Percentiles rank a stretch among this genome's conserved stretches.
These are phyloP conservation scores for Pulicaria dysenterica DNA, from an alignment of 129 eudicot species.

Conservation along the genomic window DNA sequence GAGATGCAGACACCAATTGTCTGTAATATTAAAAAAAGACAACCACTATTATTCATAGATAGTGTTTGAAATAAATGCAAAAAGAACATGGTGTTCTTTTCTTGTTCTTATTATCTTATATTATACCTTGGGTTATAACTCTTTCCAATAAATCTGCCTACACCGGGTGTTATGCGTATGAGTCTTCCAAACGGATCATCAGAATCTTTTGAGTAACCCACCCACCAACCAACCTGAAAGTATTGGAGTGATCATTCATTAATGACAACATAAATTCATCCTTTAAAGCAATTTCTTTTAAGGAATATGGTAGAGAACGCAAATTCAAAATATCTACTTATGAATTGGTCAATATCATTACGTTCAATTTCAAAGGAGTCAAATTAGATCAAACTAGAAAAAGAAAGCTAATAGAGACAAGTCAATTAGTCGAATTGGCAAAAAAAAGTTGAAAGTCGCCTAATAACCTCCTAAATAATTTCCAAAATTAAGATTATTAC, in stretches of 20 bases:
- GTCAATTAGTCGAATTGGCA: not conserved
- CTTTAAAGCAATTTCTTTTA: not conserved
- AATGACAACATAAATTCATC: constrained; percentile 6
- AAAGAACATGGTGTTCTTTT: constrained; percentile 7
- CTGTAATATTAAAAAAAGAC: constrained; percentile 45
- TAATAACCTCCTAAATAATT: not conserved
- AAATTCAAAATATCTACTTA: not conserved
- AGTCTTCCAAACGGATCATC: constrained; percentile 93
- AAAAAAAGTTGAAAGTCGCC: not conserved
- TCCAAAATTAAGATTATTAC: not conserved
- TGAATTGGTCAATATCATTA: not conserved
- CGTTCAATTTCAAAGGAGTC: not conserved
- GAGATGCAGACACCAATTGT: constrained; percentile 90
- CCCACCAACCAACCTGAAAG: constrained; percentile 98
- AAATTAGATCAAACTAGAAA: not conserved
- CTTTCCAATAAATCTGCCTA: constrained; percentile 90
- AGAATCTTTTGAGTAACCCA: constrained; percentile 87
- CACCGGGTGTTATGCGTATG: constrained; percentile 84
- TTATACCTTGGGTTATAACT: constrained; percentile 88
- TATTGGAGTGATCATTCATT: constrained; percentile 14
- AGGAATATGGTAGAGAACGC: not conserved
- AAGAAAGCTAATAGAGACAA: not conserved
- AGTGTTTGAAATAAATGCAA: constrained; percentile 18
- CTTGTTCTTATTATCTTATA: constrained; percentile 18
- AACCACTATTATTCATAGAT: constrained; percentile 22